Conservation (phyloP, 139 green algal species). For the Tetraselmis chui region DNA sequence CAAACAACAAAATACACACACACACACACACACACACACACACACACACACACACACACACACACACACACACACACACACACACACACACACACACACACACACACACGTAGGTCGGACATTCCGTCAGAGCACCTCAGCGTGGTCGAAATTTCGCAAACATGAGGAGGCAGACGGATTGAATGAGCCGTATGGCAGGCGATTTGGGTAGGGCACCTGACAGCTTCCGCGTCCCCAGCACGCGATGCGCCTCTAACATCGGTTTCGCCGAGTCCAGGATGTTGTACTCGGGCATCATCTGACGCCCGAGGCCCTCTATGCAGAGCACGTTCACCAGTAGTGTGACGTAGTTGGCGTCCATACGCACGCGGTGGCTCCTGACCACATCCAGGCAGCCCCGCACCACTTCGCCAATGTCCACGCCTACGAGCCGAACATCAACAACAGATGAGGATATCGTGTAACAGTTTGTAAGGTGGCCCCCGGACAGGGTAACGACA, state of each 20-base stretch:
- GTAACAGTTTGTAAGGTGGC: no score
- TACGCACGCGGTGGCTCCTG: background rate
- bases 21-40: no score
- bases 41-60: no score
- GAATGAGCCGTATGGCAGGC: background rate
- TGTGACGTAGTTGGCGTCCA: conserved; percentile 5
- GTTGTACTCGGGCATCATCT: conserved; percentile 4
- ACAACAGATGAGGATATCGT: no score
- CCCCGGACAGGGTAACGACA: no score
- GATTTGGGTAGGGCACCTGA: background rate
- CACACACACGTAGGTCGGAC: no score
- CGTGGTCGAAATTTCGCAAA: background rate
- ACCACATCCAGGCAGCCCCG: background rate
- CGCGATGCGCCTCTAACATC: background rate
- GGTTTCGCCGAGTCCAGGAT: background rate
- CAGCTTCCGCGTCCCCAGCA: background rate
- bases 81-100: no score
- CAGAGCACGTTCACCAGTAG: conserved; percentile 4
- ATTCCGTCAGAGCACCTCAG: background rate
- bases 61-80: no score
- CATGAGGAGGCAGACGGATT: background rate
- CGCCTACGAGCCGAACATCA: background rate
- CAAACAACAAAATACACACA: no score
- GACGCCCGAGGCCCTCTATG: background rate
- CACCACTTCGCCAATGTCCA: conserved; percentile 4